These are phyloP conservation scores for Macrotyloma uniflorum DNA, from an alignment of 306 rosid species.

Conservation along the genomic window DNA sequence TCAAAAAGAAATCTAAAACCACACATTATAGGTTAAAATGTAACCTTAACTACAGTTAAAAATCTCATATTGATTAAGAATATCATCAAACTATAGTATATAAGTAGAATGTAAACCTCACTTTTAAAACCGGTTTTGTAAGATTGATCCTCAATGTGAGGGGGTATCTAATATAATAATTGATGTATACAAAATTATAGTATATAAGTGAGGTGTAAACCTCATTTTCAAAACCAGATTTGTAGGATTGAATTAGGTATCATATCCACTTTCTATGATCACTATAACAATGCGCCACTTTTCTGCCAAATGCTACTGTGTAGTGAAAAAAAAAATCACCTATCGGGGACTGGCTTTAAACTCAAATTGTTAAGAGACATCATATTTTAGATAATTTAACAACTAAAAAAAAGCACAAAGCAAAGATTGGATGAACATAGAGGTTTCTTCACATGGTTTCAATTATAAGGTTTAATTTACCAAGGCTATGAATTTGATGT, in stretches of 20 bases:
- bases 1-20: not conserved
- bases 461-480: not conserved
- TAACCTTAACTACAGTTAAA: not conserved
- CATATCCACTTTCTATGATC: too few relatives aligned
- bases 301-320: not conserved
- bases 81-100: too few relatives aligned
- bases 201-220: too few relatives aligned
- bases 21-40: not conserved
- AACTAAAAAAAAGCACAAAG: slow-evolving; percentile 2
- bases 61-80: too few relatives aligned
- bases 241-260: too few relatives aligned
- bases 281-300: not conserved
- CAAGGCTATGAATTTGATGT: slow-evolving; percentile 15
- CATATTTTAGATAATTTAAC: not conserved
- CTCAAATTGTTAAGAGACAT: not conserved
- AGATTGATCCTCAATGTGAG: too few relatives aligned
- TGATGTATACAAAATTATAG: too few relatives aligned
- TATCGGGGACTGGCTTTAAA: not conserved
- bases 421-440: not conserved
- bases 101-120: too few relatives aligned
- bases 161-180: too few relatives aligned
- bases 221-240: too few relatives aligned
- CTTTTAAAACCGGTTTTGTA: too few relatives aligned
- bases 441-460: not conserved
- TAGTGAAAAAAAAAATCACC: not conserved